Evolutionary conservation across 2,329 filamentous ascomycete genomes (phyloP).

Genomic region (Fusarium sp.): DNA sequence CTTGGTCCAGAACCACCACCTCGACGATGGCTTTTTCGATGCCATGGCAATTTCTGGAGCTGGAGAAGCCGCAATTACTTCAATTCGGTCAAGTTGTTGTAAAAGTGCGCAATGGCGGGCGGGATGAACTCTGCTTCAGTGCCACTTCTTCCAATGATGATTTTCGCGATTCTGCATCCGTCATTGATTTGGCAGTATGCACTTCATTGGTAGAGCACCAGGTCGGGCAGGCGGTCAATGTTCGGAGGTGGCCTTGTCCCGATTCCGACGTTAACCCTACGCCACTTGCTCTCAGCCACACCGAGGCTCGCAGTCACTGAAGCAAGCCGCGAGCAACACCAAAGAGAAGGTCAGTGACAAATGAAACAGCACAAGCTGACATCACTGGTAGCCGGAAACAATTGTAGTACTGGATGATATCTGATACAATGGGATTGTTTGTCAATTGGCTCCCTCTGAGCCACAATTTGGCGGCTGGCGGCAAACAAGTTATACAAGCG

Average conservation of each 20-base stretch:
- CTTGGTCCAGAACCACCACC: constrained; percentile 73
- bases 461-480: neutral
- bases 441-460: neutral
- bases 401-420: neutral
- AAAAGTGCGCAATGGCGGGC: neutral
- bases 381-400: neutral
- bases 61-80: neutral
- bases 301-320: neutral
- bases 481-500: neutral
- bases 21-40: constrained; percentile 60
- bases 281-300: constrained; percentile 3
- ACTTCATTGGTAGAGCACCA: constrained; percentile 11
- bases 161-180: constrained; percentile 45
- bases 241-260: constrained; percentile 29
- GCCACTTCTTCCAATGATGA: constrained; percentile 43
- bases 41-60: constrained; percentile 39
- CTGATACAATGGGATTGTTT: neutral
- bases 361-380: neutral
- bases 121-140: constrained; percentile 7
- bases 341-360: neutral
- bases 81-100: neutral
- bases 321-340: neutral
- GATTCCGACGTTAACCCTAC: neutral
- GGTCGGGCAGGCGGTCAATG: constrained; percentile 41
- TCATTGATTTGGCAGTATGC: constrained; percentile 48